Conservation (phyloP, 768 basidiomycete species). For the Inosperma sp. region DNA sequence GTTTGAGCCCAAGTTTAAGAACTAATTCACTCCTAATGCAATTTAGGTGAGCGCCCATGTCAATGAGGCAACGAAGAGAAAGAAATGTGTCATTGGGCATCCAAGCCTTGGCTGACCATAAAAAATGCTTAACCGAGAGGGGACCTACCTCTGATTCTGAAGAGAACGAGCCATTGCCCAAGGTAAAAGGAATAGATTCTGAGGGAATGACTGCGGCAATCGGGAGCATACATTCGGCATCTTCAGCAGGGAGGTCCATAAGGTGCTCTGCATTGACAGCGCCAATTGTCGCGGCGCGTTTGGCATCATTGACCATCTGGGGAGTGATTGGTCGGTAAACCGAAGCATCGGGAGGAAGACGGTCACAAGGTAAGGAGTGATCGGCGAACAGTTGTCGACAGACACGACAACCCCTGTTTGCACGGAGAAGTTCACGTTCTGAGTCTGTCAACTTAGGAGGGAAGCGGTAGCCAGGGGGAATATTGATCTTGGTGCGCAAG, state of each 20-base stretch:
- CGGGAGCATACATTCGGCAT: background rate
- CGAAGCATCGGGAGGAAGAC: background rate
- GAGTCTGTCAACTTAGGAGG: too few relatives aligned
- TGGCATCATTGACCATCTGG: background rate
- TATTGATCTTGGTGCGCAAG: too few relatives aligned
- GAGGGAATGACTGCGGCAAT: background rate
- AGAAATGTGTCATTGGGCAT: background rate
- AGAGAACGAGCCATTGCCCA: background rate
- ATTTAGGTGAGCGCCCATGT: background rate
- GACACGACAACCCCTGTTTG: background rate
- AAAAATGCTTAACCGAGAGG: background rate
- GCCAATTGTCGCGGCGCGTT: background rate
- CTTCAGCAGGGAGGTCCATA: background rate
- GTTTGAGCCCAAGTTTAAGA: background rate
- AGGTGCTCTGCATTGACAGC: background rate
- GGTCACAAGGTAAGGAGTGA: background rate
- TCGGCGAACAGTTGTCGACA: background rate
- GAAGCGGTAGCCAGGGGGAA: too few relatives aligned
- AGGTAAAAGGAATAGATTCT: background rate
- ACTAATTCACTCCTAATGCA: background rate
- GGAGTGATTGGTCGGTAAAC: background rate
- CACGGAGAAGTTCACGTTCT: too few relatives aligned
- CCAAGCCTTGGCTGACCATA: background rate
- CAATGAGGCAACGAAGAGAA: background rate
- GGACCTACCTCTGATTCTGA: constrained; percentile 2